phyloP scores from a whole-genome alignment of 1,284 basidiomycete species.

The Ceraceosorus bombacis region DNA sequence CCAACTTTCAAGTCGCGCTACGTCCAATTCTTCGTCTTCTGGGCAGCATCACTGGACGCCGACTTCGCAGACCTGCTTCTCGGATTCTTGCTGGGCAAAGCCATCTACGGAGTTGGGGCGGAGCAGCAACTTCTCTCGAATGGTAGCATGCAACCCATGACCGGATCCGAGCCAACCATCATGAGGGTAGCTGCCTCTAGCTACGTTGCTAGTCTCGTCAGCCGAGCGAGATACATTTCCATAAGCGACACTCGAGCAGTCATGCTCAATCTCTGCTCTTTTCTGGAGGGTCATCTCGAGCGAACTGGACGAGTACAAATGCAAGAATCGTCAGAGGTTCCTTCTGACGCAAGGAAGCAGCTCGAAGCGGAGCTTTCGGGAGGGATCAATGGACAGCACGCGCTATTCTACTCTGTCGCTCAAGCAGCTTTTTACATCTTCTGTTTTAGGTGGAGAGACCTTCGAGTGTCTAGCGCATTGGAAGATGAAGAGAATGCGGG shows the following conservation, averaged over 20 bases:
- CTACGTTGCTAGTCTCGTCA: slow-evolving; percentile 70
- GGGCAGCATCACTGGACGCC: slow-evolving; percentile 79
- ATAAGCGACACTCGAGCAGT: slow-evolving; percentile 68
- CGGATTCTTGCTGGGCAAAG: slow-evolving; percentile 80
- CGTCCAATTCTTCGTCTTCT: slow-evolving; percentile 94
- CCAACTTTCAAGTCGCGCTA: slow-evolving; percentile 94
- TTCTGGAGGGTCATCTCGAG: slow-evolving; percentile 61
- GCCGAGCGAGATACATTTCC: slow-evolving; percentile 79
- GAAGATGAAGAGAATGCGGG: not conserved
- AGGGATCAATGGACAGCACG: slow-evolving; percentile 20
- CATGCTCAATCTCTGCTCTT: slow-evolving; percentile 74
- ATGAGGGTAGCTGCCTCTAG: slow-evolving; percentile 43
- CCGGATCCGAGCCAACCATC: slow-evolving; percentile 24
- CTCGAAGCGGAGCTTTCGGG: slow-evolving; percentile 10
- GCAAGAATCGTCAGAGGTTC: not conserved
- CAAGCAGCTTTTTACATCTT: slow-evolving; percentile 95
- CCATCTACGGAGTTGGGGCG: slow-evolving; percentile 58
- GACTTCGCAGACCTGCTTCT: slow-evolving; percentile 88
- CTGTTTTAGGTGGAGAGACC: slow-evolving; percentile 91
- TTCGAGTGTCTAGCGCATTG: slow-evolving; percentile 48
- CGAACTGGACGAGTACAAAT: slow-evolving; percentile 13
- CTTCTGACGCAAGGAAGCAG: slow-evolving; percentile 33
- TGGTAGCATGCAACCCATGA: not conserved
- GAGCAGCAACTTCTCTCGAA: slow-evolving; percentile 61
- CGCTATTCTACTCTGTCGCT: slow-evolving; percentile 80